Evolutionary conservation across 306 rosid species (phyloP), one percentile per base, ranked within the genome.

Genomic region (Chamaecrista fasciculata): DNA sequence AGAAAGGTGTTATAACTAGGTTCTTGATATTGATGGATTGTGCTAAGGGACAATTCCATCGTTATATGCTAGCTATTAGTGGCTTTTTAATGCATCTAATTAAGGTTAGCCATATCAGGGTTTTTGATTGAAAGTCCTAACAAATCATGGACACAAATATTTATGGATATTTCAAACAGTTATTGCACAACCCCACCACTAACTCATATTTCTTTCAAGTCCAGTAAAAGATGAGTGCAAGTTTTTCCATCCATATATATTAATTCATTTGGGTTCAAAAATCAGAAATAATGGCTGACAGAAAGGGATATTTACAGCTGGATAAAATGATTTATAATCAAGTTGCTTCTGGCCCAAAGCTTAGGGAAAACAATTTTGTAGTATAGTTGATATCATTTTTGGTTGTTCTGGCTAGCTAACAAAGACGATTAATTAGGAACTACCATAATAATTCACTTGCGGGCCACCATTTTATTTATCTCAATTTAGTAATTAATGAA

Each of bases 11-110:
- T 37, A n/a, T 5, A 52, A 8, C 28, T 53, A 48, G 79, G 79
- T 62, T 66, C 66, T 67, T 72, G 67, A 69, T 26, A 33, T 15
- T 49, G 73, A 80, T 78, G 39, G 40, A 26, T 49, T 28, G 24
- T 58, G 26, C 29, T 11, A 11, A 47, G 51, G 46, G 24, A 16
- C 39, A 58, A 9, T 58, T 67, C 62, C 55, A 36, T 67, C 64
- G 18, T 34, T 53, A 57, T 55, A 69, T 19, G 14, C 28, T 33
- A 63, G 24, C 20, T 43, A 23, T 59, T 39, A 34, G 24, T 31
- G 58, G 62, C 29, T 63, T 65, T 49, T 49, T 43, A 47, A 62
- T 40, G 74, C 31, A 26, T 44, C 16, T 61, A 28, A 2, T 29
- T 2, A 7, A 62, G 28, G 47, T 23, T 34, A 5, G 40, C 78